Base-by-base conservation (phyloP, 1,284 basidiomycete species). In the Ganoderma resinaceum region DNA sequence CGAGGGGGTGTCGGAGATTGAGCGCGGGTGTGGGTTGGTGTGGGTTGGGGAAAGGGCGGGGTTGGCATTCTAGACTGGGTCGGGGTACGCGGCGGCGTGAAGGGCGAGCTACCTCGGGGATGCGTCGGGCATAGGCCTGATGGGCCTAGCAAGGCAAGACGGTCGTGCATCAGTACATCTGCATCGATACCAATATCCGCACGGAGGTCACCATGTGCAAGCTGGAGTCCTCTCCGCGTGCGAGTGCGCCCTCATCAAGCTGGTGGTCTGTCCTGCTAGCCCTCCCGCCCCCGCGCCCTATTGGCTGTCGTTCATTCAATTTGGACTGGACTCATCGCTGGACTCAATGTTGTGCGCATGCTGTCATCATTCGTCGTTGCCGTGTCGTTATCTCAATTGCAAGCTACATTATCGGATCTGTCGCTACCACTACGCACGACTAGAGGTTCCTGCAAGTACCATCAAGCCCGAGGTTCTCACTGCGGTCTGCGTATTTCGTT, bases 381-480 rank as follows among this genome's bases (percentile, higher is more conserved):
- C 52, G 38, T 69, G 64, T 67, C 67, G 63, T 69, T 70, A 68
- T 43, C 52, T 72, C 71, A 70, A 72, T 70, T 72, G 63, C 69
- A 70, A 69, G 67, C 63, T 64, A 46, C 43, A 9, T 46, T 46
- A 46, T 70, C 67, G 66, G 61, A 38, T 66, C 42, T n/a, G 53
- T 63, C 58, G 40, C 63, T 65, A 23, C 46, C 59, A 18, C 40
- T 55, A 8, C 23, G 40, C 63, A 60, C 67, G 59, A 29, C 26
- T 38, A 8, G 37, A 38, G 37, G 63, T 62, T 11, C 14, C 52
- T 26, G 14, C 31, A 62, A 60, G 31, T 62, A 33, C 33, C 49
- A 26, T 38, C 35, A 42, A 40, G 23, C 23, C 37, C 23, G 23
- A 60, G 35, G 11, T 16, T 63, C n/a, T 49, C 3, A 33, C 49